Base-by-base conservation (phyloP, 352 stramenopile species). In the Phytophthora sp. region DNA sequence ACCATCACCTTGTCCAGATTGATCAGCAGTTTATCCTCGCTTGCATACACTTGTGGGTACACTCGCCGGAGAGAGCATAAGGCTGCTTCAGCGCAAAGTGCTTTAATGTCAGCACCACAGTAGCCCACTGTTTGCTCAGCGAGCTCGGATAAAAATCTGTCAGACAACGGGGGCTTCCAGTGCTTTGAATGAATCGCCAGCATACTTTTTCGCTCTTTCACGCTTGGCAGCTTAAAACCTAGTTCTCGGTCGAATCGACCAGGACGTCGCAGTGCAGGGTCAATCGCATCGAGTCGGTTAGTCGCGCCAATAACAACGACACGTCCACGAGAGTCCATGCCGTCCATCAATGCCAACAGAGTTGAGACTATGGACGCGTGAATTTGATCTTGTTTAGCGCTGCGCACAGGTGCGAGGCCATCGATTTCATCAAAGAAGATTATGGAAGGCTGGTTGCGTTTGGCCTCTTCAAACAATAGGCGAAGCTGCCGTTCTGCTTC, bases 261-360 rank as follows among this genome's bases (percentile, higher is more conserved):
- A 10, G 96, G 95, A 30, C 97, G 81, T 28, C 98, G 81, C 23
- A 99, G 69, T 11, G 97, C 97, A 5, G 92, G 87, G 71, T 99
- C 97, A 31, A 99, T 95, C 3, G 89, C 89, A 69, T 97, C 91
- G 6, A 98, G 79, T n/a, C 97, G 85, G 64, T 99, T 99, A 0
- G 98, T 99, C 5, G 97, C 97, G 13, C 91, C 97, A 53, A 99
- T 94, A n/a, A 99, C 96, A 21, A 99, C 83, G 1, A 99, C 96
- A 24, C 95, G 94, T 43, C 84, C 85, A 15, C 87, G 84, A 0
- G 76, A 76, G 53, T 94, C 84, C 67, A 96, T 88, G 5, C 93
- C 93, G 46, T 98, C 93, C 92, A 98, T 98, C 17, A 97, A 71
- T 23, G 92, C 93, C 13, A 98, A 69, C 54, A 98, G 65, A 3